phyloP scores from a whole-genome alignment of 2,329 filamentous ascomycete species.

The Dothiorella sarmentorum region DNA sequence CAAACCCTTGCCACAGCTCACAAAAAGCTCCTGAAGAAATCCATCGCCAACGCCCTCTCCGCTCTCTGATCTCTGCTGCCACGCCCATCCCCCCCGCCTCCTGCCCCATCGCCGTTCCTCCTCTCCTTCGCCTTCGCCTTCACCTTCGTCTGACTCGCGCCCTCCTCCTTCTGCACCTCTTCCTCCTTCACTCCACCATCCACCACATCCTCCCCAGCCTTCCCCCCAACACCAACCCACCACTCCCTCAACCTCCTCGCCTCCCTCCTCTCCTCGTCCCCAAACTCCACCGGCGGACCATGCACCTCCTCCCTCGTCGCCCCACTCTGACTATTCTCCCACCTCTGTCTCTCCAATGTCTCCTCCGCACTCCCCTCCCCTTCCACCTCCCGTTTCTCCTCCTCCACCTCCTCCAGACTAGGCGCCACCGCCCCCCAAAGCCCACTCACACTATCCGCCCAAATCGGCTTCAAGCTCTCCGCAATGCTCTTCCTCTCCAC shows the following conservation, averaged over 20 bases:
- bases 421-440: background rate
- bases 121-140: background rate
- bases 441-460: constrained; percentile 27
- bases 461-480: constrained; percentile 24
- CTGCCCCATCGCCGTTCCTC: too few species aligned
- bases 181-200: background rate
- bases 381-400: background rate
- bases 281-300: constrained; percentile 46
- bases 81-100: too few species aligned
- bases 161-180: background rate
- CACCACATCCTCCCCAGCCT: background rate
- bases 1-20: background rate
- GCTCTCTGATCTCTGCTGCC: background rate
- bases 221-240: constrained; percentile 28
- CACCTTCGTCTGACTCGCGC: too few species aligned
- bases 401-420: too few species aligned
- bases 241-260: constrained; percentile 40
- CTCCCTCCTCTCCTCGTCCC: constrained; percentile 43
- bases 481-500: background rate
- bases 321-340: background rate
- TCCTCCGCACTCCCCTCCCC: background rate
- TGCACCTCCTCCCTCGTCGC: constrained; percentile 41
- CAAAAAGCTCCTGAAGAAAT: background rate
- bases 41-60: background rate
- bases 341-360: too few species aligned